Evolutionary conservation across 1,284 basidiomycete species (phyloP), one percentile per base, ranked within the genome.

Genomic region (Boletus albobrunnescens): DNA sequence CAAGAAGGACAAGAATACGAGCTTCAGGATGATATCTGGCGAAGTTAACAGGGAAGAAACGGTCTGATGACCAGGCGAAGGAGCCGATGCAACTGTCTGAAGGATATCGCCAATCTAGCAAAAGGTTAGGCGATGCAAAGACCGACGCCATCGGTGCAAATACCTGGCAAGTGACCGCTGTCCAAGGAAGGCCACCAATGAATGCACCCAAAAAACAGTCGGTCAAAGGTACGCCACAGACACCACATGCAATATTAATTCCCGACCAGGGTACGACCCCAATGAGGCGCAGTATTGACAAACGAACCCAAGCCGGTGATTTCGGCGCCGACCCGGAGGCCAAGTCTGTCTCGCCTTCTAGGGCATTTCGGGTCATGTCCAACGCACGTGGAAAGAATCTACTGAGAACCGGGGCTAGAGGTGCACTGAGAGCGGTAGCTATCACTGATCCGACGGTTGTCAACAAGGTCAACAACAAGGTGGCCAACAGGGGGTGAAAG

Each of bases 191-290:
- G 59, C 74, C 82, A 46, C 81, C 91, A 57, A 91, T 91, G 75
- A 87, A 93, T 49, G 82, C 75, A 33, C 87, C 88, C 22, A 91
- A 71, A 58, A 84, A 75, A 67, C 90, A 93, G 60, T 92, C 85
- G 46, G 70, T 62, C 40, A 88, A 61, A 6, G 81, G 71, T 20
- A 95, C 90, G 27, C 87, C 85, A 57, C 89, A 90, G 14, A 94
- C 89, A 39, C 91, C 91, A 65, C 87, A 93, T 26, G 92, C 92
- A 49, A 95, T 87, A 64, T 95, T 95, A 73, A 95, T 91, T 46
- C 90, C 92, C 44, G 88, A 91, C 91, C 91, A 95, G 5, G 91
- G 91, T 9, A 95, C 90, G 44, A 95, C 81, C 22, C 92, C 91
- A 62, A 94, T 80, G 44, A 94, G 81, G 36, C 91, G 82, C 56